Base-by-base conservation (phyloP, 345 rosid genomes). In the Pugionium dolabratum region DNA sequence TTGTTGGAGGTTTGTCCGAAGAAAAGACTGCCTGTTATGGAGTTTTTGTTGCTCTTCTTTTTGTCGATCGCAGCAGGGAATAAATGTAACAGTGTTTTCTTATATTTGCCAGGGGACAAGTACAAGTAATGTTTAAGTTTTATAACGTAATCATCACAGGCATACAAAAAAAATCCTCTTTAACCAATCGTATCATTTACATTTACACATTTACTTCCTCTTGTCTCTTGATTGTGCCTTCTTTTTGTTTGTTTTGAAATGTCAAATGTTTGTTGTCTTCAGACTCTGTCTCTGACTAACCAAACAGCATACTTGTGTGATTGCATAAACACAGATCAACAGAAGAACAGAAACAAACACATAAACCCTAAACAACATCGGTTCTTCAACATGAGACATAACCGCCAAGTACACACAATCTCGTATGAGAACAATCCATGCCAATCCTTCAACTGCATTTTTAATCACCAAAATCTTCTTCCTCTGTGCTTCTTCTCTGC, bases 381-480 rank as follows among this genome's bases (percentile, higher is more conserved):
- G 74, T 37, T 78, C 75, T 37, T 83, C 86, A 0, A 78, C 75
- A 5, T 86, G 89, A 59, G 85, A 69, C 11, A 66, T 66, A 7
- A 59, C 37, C 5, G 81, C 51, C 10, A 88, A 71, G 42, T 83
- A 79, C 26, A 82, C 11, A 49, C 86, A 84, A 67, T 90, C 97
- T 51, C 62, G 48, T 36, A 75, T 67, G 6, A 87, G 76, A 41
- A 65, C 62, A 30, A 80, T 54, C 82, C 86, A 83, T 34, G 86
- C 79, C 29, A 87, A 62, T 32, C 71, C 70, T 55, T 84, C 86
- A 35, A 78, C 30, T 3, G 50, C 18, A 37, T 53, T 59, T 71
- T 73, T 71, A 53, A 68, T 25, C 5, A 69, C 45, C 8, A 45
- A 44, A 37, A 75, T 51, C 4, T 51, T 71, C 7, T 74, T 55